Evolutionary conservation across 1,139 yeast species (phyloP).

Genomic region (Saccharomyces hybrid): DNA sequence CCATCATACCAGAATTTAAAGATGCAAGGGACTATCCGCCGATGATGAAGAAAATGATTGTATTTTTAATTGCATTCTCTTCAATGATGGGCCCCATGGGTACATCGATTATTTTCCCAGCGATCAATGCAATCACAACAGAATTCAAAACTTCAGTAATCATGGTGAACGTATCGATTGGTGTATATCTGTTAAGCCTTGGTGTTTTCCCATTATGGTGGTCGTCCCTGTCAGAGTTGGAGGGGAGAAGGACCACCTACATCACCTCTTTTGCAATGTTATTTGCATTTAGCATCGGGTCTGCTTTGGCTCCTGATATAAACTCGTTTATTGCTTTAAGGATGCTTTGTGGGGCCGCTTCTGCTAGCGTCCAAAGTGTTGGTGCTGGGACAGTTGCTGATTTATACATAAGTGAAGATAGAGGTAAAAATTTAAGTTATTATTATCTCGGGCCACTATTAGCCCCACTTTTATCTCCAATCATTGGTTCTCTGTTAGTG

Average conservation of each 20-base stretch:
- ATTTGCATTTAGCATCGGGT: constrained; percentile 62
- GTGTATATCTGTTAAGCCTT: constrained; percentile 62
- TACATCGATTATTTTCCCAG: constrained; percentile 78
- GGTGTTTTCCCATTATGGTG: constrained; percentile 89
- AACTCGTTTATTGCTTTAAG: constrained; percentile 60
- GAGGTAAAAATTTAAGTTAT: constrained; percentile 77
- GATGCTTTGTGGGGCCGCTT: constrained; percentile 68
- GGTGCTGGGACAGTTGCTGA: constrained; percentile 89
- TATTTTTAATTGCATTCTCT: constrained; percentile 61
- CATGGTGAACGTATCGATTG: constrained; percentile 73
- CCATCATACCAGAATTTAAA: constrained; percentile 61
- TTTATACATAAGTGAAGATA: constrained; percentile 53
- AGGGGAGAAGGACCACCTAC: constrained; percentile 71
- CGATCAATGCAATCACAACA: constrained; percentile 51
- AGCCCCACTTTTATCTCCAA: constrained; percentile 78
- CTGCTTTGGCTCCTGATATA: constrained; percentile 59
- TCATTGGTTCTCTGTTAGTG: constrained; percentile 71
- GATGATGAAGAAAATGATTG: constrained; percentile 45
- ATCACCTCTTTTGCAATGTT: constrained; percentile 57
- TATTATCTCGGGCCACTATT: constrained; percentile 75
- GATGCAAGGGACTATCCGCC: constrained; percentile 62
- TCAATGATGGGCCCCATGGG: constrained; percentile 88
- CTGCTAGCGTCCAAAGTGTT: constrained; percentile 81
- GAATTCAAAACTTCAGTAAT: constrained; percentile 51
- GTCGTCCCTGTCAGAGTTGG: constrained; percentile 69